Conservation (phyloP, 2,329 filamentous ascomycete species). For the Paraphaeosphaeria sporulosa region DNA sequence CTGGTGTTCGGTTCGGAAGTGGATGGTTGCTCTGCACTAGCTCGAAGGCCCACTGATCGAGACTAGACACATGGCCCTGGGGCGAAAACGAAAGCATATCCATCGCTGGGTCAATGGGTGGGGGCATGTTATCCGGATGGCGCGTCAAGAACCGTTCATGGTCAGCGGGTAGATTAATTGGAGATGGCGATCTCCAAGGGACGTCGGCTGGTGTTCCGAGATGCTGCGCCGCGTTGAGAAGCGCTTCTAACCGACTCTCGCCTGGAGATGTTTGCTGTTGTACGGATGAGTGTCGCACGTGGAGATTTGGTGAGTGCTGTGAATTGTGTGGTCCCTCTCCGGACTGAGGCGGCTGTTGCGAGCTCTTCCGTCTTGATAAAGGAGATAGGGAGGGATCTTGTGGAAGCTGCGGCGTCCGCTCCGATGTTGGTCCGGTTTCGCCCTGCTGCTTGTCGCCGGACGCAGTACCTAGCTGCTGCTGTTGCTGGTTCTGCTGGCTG, state of each 20-base stretch:
- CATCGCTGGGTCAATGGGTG: conserved; percentile 48
- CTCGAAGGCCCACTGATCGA: conserved; percentile 49
- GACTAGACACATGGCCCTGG: conserved; percentile 42
- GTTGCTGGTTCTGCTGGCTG: conserved; percentile 39
- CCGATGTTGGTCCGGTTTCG: conserved; percentile 28
- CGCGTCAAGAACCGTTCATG: conserved; percentile 33
- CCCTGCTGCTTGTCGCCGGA: conserved; percentile 30
- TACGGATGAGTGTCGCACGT: conserved; percentile 23
- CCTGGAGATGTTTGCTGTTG: conserved; percentile 35
- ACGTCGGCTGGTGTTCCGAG: conserved; percentile 43
- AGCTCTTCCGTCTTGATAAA: conserved; percentile 32
- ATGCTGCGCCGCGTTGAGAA: conserved; percentile 48
- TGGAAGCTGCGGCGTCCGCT: conserved; percentile 29
- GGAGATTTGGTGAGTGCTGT: conserved; percentile 26
- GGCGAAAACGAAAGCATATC: conserved; percentile 47
- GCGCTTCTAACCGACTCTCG: conserved; percentile 46
- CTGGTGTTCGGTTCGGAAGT: conserved; percentile 44
- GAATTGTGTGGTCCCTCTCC: conserved; percentile 26
- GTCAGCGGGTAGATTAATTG: conserved; percentile 35
- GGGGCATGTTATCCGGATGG: conserved; percentile 41
- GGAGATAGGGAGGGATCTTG: conserved; percentile 39
- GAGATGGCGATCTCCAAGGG: conserved; percentile 46
- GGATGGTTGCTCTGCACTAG: conserved; percentile 47
- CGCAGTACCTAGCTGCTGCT: conserved; percentile 19
- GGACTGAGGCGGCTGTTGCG: conserved; percentile 31